These are phyloP conservation scores for Soucietia sequanensis DNA, from an alignment of 805 yeast species.

Conservation along the genomic window DNA sequence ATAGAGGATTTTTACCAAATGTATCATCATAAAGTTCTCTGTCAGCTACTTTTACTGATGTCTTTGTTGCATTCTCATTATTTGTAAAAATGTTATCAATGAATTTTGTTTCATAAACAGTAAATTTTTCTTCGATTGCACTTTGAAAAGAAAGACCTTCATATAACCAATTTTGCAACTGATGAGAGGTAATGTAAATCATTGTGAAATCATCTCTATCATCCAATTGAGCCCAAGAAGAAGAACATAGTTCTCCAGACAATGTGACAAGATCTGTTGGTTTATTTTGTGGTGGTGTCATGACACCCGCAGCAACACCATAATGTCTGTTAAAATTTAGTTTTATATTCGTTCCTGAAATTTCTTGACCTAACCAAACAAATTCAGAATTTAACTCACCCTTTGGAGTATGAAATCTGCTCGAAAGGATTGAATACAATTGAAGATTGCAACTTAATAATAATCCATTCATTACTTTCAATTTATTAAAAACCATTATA, in stretches of 20 bases:
- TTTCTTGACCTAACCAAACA: conserved; percentile 35
- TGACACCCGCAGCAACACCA: conserved; percentile 29
- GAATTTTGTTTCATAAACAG: conserved; percentile 3
- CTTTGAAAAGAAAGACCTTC: conserved; percentile 11
- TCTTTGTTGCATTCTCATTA: neutral
- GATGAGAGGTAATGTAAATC: conserved; percentile 33
- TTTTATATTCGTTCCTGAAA: conserved; percentile 19
- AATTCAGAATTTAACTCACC: conserved; percentile 19
- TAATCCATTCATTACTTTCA: conserved; percentile 24
- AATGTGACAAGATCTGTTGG: conserved; percentile 14
- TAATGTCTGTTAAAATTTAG: conserved; percentile 23
- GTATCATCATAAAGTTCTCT: conserved; percentile 6
- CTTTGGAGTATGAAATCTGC: conserved; percentile 15
- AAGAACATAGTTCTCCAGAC: conserved; percentile 33
- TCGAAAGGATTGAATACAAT: conserved; percentile 16
- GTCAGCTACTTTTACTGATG: conserved; percentile 1
- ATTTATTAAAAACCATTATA: conserved; percentile 27
- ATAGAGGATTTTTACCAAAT: conserved; percentile 20
- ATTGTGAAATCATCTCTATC: conserved; percentile 22
- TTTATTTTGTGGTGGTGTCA: conserved; percentile 26
- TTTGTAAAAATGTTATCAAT: conserved; percentile 6
- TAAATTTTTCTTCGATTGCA: conserved; percentile 15
- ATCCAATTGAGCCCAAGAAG: conserved; percentile 36
- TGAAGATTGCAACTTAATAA: conserved; percentile 25
- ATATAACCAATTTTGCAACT: conserved; percentile 28